A percentile compares a stretch with the other conserved stretches of the same genome.
Evolutionary conservation across 257 asterid species (phyloP).

Genomic region (Ajuga chamaepitys): DNA sequence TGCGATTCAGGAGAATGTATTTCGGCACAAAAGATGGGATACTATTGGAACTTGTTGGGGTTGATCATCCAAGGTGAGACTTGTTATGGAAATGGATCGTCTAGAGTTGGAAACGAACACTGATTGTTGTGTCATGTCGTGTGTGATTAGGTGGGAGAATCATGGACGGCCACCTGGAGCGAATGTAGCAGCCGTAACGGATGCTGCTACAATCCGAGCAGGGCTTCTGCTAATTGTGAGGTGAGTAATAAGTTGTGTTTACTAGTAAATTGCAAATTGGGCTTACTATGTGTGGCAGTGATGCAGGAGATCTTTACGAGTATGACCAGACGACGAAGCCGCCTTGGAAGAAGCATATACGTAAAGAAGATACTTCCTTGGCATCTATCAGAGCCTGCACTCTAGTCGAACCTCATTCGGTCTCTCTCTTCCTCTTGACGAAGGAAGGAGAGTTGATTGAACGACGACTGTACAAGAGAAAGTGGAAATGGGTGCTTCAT

Average conservation of each 20-base stretch:
- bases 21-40: conserved; percentile 61
- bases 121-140: background rate
- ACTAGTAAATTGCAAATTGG: background rate
- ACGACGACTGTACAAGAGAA: conserved; percentile 56
- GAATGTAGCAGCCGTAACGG: conserved; percentile 51
- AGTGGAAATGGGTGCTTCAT: conserved; percentile 87
- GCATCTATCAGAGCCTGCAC: conserved; percentile 48
- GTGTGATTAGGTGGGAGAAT: conserved; percentile 52
- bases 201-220: conserved; percentile 40
- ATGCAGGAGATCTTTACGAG: conserved; percentile 86
- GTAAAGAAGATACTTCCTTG: conserved; percentile 28
- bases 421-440: conserved; percentile 62
- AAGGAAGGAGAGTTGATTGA: conserved; percentile 77
- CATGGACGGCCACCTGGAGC: conserved; percentile 88
- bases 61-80: conserved; percentile 62
- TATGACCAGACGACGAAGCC: conserved; percentile 60
- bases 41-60: conserved; percentile 44
- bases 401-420: conserved; percentile 37
- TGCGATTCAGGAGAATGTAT: conserved; percentile 51
- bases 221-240: conserved; percentile 59
- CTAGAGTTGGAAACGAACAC: too few relatives aligned
- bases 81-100: too few relatives aligned
- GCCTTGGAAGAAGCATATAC: conserved; percentile 87
- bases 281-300: conserved; percentile 31
- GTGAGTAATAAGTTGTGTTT: conserved; percentile 21